Evolutionary conservation across 495 filamentous ascomycete species (phyloP), one percentile per base, ranked within the genome.

Genomic region (Xylaria bambusicola): DNA sequence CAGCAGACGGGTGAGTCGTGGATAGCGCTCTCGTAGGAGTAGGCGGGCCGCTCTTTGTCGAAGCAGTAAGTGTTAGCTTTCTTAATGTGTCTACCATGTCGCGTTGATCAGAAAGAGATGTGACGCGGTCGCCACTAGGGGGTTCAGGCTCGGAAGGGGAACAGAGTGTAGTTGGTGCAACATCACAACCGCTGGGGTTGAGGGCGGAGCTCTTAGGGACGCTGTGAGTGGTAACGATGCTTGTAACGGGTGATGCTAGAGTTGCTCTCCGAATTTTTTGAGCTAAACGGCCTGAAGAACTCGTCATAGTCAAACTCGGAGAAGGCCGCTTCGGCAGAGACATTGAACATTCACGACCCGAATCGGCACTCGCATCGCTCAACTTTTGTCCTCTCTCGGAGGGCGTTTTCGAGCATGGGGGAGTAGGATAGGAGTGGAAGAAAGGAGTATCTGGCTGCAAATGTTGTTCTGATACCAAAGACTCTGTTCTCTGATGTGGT

Each of bases 11-110:
- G 13, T 76, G 74, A 36, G 76, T 65, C 6, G 81, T 61, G 45
- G 92, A 96, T 71, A 91, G 83, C 46, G 92, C 86, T 71, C 92
- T 86, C 54, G 91, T 93, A 29, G 92, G 94, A 56, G 91, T 90
- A 36, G 91, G 86, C 62, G 91, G 88, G 61, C 89, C 93, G 78
- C 88, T 96, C 92, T 97, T 95, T 79, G 83, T 72, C 73, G 77
- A 73, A 77, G 81, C 81, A 81, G 83, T 84, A 80, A 85, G 77
- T 84, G 92, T 97, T 88, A 96, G 92, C 91, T 87, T 92, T 79
- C 84, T 88, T 70, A 88, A 81, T 72, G 88, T 84, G 75, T 87
- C 72, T 73, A 80, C 74, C 64, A 81, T 82, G 63, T 77, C 75
- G 58, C 79, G 84, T 76, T 83, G 80, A 63, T 78, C 79, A 75